Percentiles rank a stretch among this genome's conserved stretches.
Conservation (phyloP, 345 rosid genomes). For the Heritiera littoralis region DNA sequence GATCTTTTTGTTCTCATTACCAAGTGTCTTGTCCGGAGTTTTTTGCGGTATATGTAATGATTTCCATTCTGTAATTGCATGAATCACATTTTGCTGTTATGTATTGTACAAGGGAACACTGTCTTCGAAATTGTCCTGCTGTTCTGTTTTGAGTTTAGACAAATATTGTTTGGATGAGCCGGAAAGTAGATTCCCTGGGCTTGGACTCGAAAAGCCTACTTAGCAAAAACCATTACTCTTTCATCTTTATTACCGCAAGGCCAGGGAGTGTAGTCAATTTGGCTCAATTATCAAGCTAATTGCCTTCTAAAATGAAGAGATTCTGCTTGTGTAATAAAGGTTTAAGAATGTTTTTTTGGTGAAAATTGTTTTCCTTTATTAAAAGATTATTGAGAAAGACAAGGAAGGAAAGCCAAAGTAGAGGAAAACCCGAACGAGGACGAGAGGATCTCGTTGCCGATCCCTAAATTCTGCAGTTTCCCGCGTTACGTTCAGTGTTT, state of each 20-base stretch:
- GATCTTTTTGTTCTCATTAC: not conserved
- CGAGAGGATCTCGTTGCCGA: no score
- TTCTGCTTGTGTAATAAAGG: not conserved
- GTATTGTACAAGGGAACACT: not conserved
- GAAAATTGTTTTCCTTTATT: no score
- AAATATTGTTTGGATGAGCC: conserved; percentile 9
- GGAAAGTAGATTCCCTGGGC: not conserved
- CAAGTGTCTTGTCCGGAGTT: not conserved
- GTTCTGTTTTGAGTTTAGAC: not conserved
- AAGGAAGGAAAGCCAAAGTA: no score
- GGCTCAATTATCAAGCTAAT: not conserved
- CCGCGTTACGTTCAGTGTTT: no score
- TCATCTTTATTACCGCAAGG: not conserved
- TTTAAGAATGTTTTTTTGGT: no score
- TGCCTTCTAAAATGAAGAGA: not conserved
- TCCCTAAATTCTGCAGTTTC: no score
- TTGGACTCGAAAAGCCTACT: not conserved
- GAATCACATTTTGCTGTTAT: conserved; percentile 9
- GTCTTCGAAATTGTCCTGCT: not conserved
- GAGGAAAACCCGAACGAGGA: no score
- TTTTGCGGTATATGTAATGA: not conserved
- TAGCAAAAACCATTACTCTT: not conserved
- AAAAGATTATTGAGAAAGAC: no score
- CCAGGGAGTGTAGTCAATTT: not conserved
- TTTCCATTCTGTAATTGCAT: not conserved